These are phyloP conservation scores for Teratosphaeriaceae sp. DNA, from an alignment of 2,329 filamentous ascomycete genomes.

Conservation along the genomic window DNA sequence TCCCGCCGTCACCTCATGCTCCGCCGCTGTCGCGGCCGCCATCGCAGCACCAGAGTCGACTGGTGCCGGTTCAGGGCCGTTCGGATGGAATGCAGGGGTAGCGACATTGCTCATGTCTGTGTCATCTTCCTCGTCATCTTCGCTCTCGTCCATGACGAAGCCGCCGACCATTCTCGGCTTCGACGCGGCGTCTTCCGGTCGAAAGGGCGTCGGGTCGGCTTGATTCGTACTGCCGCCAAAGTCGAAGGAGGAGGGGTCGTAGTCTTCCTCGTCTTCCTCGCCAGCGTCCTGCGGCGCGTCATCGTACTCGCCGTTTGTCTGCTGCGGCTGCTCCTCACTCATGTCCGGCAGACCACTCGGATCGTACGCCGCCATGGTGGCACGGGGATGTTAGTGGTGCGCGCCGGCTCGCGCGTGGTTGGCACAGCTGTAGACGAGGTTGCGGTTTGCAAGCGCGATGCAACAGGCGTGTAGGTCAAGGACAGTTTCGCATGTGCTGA, in stretches of 20 bases:
- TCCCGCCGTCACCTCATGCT: constrained; percentile 16
- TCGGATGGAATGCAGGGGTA: constrained; percentile 21
- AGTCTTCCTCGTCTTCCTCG: constrained; percentile 28
- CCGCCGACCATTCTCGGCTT: constrained; percentile 52
- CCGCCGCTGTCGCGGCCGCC: constrained; percentile 20
- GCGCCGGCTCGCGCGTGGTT: neutral
- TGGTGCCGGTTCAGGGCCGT: constrained; percentile 19
- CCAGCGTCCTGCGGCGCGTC: constrained; percentile 13
- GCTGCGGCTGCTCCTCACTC: constrained; percentile 5
- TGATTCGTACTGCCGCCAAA: constrained; percentile 11
- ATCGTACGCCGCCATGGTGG: constrained; percentile 40
- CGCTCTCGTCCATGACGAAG: constrained; percentile 58
- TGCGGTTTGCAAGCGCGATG: no score
- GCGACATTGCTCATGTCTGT: constrained; percentile 4
- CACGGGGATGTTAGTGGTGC: neutral
- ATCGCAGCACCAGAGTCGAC: no score
- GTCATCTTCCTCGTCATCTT: constrained; percentile 33
- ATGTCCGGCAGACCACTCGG: constrained; percentile 11
- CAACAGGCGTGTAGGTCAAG: no score
- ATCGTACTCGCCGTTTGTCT: constrained; percentile 28
- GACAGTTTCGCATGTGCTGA: no score
- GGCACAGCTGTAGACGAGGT: neutral
- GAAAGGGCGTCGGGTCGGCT: constrained; percentile 28
- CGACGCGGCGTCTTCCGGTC: constrained; percentile 21
- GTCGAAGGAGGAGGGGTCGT: constrained; percentile 28